Conservation (phyloP, 78 protist species). For the Trichosphaerium sp. region DNA sequence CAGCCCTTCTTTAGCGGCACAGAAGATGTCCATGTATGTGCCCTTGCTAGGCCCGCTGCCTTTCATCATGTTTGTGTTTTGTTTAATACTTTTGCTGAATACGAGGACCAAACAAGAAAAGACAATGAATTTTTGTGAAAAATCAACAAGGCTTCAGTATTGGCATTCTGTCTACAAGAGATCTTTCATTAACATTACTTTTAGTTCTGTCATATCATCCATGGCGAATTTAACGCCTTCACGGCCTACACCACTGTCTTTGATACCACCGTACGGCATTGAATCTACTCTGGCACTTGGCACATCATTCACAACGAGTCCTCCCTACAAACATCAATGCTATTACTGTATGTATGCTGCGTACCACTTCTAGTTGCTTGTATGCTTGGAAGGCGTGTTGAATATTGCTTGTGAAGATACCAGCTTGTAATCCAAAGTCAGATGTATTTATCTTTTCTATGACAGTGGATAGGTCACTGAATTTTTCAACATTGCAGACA, state of each 20-base stretch:
- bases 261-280: slow-evolving; percentile 70
- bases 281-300: slow-evolving; percentile 61
- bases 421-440: slow-evolving; percentile 70
- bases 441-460: slow-evolving; percentile 29
- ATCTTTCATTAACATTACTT: slow-evolving; percentile 58
- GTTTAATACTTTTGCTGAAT: no score
- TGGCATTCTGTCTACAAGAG: no score
- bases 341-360: no score
- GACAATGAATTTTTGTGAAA: no score
- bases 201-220: slow-evolving; percentile 55
- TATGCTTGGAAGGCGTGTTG: slow-evolving; percentile 43
- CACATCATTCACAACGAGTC: slow-evolving; percentile 59
- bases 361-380: no score
- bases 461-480: slow-evolving; percentile 36
- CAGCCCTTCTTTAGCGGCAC: no score
- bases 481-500: slow-evolving; percentile 30
- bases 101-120: no score
- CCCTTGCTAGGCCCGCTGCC: no score
- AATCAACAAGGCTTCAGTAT: no score
- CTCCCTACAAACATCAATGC: slow-evolving; percentile 63
- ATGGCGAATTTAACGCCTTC: slow-evolving; percentile 64
- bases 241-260: slow-evolving; percentile 61
- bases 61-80: no score
- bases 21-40: no score
- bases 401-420: slow-evolving; percentile 56